These are phyloP conservation scores for Schoenoplectus tabernaemontani DNA, from an alignment of 202 grass and related monocot genomes.

Conservation along the genomic window DNA sequence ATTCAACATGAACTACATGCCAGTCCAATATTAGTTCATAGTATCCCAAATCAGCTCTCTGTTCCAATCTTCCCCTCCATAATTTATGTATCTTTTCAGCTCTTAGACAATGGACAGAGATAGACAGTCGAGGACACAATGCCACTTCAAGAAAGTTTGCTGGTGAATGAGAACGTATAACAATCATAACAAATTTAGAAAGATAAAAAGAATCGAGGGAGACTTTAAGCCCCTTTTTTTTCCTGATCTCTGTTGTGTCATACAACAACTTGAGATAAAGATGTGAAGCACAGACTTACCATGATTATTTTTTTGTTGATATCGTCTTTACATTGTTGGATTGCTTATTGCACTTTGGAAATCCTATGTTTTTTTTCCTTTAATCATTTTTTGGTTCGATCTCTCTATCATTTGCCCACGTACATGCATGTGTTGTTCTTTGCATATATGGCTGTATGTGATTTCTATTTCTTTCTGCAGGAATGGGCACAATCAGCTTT, in stretches of 20 bases:
- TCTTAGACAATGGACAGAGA: not conserved
- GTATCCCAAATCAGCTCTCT: not conserved
- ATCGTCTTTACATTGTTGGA: not conserved
- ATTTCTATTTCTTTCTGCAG: slow-evolving; percentile 14
- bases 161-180: not conserved
- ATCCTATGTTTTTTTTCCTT: not conserved
- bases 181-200: not conserved
- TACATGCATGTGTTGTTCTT: not conserved
- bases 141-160: not conserved
- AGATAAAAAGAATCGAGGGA: not conserved
- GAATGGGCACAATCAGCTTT: slow-evolving; percentile 47
- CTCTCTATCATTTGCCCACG: not conserved
- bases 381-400: not conserved
- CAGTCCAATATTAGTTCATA: not conserved
- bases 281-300: not conserved
- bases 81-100: not conserved
- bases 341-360: not conserved
- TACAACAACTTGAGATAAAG: not conserved
- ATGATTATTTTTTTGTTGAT: not conserved
- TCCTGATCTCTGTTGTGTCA: not conserved
- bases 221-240: not conserved
- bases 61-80: not conserved
- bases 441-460: not conserved
- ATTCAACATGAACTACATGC: not conserved
- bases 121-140: not conserved